These are phyloP conservation scores for Kodamaea lidongshanica DNA, from an alignment of 805 yeast species.

Conservation along the genomic window DNA sequence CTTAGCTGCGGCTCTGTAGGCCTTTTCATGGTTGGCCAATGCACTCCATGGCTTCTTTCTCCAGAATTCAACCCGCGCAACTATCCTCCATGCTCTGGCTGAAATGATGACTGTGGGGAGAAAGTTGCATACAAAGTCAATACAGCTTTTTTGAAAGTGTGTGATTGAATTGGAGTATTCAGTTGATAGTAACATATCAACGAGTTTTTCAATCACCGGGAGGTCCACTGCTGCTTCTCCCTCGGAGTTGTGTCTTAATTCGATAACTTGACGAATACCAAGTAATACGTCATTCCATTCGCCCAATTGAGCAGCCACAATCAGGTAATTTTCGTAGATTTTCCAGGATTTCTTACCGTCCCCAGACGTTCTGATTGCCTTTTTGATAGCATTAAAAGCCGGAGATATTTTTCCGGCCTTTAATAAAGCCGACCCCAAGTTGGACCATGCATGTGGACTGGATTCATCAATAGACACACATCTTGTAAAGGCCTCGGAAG, in stretches of 20 bases:
- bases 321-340: slow-evolving; percentile 80
- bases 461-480: slow-evolving; percentile 82
- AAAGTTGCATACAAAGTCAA: slow-evolving; percentile 62
- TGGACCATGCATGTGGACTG: slow-evolving; percentile 84
- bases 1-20: slow-evolving; percentile 65
- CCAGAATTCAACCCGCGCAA: slow-evolving; percentile 87
- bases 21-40: slow-evolving; percentile 78
- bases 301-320: slow-evolving; percentile 73
- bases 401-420: slow-evolving; percentile 60
- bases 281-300: slow-evolving; percentile 84
- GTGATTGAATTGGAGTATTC: slow-evolving; percentile 41
- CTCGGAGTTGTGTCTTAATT: slow-evolving; percentile 47
- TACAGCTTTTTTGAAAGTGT: slow-evolving; percentile 62
- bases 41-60: slow-evolving; percentile 82
- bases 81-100: slow-evolving; percentile 71
- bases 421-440: slow-evolving; percentile 74
- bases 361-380: slow-evolving; percentile 66
- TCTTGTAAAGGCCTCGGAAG: slow-evolving; percentile 88
- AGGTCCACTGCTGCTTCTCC: slow-evolving; percentile 66
- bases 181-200: slow-evolving; percentile 51
- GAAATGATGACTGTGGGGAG: slow-evolving; percentile 68
- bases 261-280: slow-evolving; percentile 63
- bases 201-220: slow-evolving; percentile 68
- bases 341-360: slow-evolving; percentile 73
- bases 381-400: slow-evolving; percentile 78